These are phyloP conservation scores for Pyrenula aspistea DNA, from an alignment of 495 filamentous ascomycete genomes.

Conservation along the genomic window DNA sequence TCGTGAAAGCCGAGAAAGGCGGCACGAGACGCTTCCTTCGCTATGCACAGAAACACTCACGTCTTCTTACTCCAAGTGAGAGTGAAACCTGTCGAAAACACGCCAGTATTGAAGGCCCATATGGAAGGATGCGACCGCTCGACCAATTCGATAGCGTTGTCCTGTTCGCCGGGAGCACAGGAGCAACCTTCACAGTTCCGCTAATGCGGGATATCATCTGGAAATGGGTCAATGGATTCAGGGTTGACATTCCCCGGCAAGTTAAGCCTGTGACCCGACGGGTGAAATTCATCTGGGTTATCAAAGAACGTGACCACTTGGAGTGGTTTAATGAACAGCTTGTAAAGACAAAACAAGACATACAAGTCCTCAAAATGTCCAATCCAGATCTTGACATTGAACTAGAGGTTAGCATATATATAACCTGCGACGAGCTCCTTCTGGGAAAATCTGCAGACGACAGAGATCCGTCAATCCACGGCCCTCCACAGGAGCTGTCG, in stretches of 20 bases:
- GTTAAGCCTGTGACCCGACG: constrained; percentile 41
- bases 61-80: constrained; percentile 5
- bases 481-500: not conserved
- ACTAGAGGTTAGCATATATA: constrained; percentile 44
- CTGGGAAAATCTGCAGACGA: constrained; percentile 5
- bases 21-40: constrained; percentile 56
- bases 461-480: not conserved
- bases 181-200: constrained; percentile 42
- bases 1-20: constrained; percentile 59
- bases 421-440: constrained; percentile 45
- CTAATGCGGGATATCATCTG: constrained; percentile 37
- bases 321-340: constrained; percentile 56
- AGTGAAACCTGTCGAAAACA: constrained; percentile 18
- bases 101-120: constrained; percentile 37
- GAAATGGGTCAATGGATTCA: constrained; percentile 18
- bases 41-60: constrained; percentile 40
- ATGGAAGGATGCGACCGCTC: constrained; percentile 33
- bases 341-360: constrained; percentile 39
- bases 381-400: constrained; percentile 20
- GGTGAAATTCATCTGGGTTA: constrained; percentile 61
- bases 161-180: constrained; percentile 50
- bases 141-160: constrained; percentile 46
- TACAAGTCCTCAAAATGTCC: constrained; percentile 21
- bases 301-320: constrained; percentile 57
- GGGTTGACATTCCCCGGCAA: constrained; percentile 4